Conservation (phyloP, 768 basidiomycete genomes). For the Paxillus involutus region DNA sequence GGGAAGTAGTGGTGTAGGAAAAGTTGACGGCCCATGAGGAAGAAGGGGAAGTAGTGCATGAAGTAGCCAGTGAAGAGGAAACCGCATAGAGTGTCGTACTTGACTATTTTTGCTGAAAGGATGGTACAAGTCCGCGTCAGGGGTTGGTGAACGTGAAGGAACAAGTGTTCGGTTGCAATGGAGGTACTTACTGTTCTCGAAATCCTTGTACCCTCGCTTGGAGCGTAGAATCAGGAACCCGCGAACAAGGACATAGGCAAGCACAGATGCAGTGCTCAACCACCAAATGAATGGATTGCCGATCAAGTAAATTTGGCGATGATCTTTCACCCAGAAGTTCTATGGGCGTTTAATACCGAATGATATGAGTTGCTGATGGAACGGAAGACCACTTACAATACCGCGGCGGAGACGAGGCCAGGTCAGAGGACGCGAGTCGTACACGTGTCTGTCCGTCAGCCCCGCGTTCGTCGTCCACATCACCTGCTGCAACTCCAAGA, state of each 20-base stretch:
- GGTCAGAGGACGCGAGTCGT: conserved; percentile 86
- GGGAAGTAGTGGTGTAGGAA: conserved; percentile 99
- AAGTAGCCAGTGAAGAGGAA: conserved; percentile 93
- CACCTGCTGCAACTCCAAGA: conserved; percentile 86
- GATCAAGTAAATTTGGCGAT: conserved; percentile 91
- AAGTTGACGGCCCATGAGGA: conserved; percentile 93
- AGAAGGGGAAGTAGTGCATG: conserved; percentile 96
- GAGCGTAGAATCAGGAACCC: conserved; percentile 83
- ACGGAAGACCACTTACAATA: conserved; percentile 62
- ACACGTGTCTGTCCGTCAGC: conserved; percentile 91
- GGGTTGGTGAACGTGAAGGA: neutral
- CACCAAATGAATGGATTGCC: conserved; percentile 97
- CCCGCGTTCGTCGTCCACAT: conserved; percentile 99
- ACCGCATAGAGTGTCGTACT: conserved; percentile 87
- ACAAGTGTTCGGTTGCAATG: neutral
- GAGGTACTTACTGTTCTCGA: conserved; percentile 75
- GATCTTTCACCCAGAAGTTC: conserved; percentile 99
- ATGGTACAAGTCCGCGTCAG: neutral
- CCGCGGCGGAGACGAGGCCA: conserved; percentile 94
- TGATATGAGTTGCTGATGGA: neutral
- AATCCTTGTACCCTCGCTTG: conserved; percentile 89
- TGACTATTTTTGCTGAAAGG: conserved; percentile 74
- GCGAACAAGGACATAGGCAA: conserved; percentile 65
- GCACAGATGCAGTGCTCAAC: conserved; percentile 70
- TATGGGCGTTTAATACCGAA: conserved; percentile 28